Base-by-base conservation (phyloP, 2,329 filamentous ascomycete genomes). In the Cercospora sojina region DNA sequence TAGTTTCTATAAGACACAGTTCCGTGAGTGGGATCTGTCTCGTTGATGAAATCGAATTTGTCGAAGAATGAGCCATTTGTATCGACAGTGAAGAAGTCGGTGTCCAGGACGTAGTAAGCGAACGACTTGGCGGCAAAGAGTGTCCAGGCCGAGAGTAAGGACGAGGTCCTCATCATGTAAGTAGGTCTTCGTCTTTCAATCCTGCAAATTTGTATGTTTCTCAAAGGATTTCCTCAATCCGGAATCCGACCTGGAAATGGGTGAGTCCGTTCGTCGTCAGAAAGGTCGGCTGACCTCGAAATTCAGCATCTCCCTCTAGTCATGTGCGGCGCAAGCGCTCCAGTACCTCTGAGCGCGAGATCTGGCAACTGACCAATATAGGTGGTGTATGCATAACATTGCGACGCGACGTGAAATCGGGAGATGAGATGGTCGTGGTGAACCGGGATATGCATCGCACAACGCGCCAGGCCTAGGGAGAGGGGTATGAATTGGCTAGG, bases 1-100 rank as follows among this genome's bases (percentile, higher is more conserved):
- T 84, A 82, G 70, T 86, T 81, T 62, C 88, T 84, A 73, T 93
- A 95, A 67, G 86, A 79, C 72, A 95, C 91, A 73, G 88, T 92
- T 32, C 91, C 92, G 69, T 88, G 73, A 2, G 91, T 95, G 0
- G 91, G 91, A 74, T 95, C 92, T 3, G 72, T 20, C 16, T 66
- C 79, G 7, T 81, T 83, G 70, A 79, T 85, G 76, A 87, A 86
- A 31, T 76, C 72, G 73, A 86, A 86, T 71, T 81, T 79, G 70
- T 81, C 78, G 73, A 86, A 85, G 73, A 86, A 87, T 5, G 51
- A 56, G 58, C 74, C 73, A 38, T 70, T 68, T 1, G 75, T 71
- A 3, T 56, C 51, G 25, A 56, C 25, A 12, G 51, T 31, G 55
- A 77, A 78, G 73, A 85, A 85, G 71, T 84, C 81, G 67, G 85